Percentiles rank a stretch among this genome's conserved stretches.
Conservation (phyloP, 192 early-diverging fungal genomes). For the Gaertneriomyces sp. region DNA sequence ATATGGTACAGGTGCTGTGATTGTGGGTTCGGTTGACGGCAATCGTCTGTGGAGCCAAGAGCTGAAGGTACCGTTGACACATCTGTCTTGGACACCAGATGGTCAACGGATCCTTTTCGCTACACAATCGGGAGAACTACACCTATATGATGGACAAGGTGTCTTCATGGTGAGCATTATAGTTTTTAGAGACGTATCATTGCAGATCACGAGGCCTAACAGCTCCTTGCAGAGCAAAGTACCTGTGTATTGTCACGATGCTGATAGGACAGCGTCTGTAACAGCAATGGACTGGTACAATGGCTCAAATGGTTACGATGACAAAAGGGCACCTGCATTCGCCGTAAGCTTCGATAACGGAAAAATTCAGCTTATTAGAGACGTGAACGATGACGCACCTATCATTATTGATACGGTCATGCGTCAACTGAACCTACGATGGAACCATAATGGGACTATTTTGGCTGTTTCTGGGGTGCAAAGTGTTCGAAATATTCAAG, state of each 20-base stretch:
- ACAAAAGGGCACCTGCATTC: slow-evolving; percentile 46
- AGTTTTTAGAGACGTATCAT: not conserved
- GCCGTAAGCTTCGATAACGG: slow-evolving; percentile 58
- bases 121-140: slow-evolving; percentile 48
- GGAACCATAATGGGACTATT: slow-evolving; percentile 54
- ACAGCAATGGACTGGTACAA: slow-evolving; percentile 56
- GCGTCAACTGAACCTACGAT: slow-evolving; percentile 49
- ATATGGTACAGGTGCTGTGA: slow-evolving; percentile 49
- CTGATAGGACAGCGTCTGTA: slow-evolving; percentile 38
- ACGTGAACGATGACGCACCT: slow-evolving; percentile 52
- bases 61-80: slow-evolving; percentile 41
- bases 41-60: slow-evolving; percentile 62
- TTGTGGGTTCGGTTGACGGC: slow-evolving; percentile 61
- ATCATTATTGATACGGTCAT: slow-evolving; percentile 55
- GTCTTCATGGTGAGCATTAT: slow-evolving; percentile 41
- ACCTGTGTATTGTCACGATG: slow-evolving; percentile 39
- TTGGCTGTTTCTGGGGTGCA: slow-evolving; percentile 59
- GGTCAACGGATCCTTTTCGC: slow-evolving; percentile 54
- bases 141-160: slow-evolving; percentile 51
- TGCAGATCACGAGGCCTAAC: no score
- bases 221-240: slow-evolving; percentile 40
- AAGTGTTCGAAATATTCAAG: slow-evolving; percentile 39
- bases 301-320: slow-evolving; percentile 48
- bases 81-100: slow-evolving; percentile 59
- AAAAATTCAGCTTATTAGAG: slow-evolving; percentile 57